phyloP scores from a whole-genome alignment of 495 filamentous ascomycete genomes.

The Penicillium nucicola region DNA sequence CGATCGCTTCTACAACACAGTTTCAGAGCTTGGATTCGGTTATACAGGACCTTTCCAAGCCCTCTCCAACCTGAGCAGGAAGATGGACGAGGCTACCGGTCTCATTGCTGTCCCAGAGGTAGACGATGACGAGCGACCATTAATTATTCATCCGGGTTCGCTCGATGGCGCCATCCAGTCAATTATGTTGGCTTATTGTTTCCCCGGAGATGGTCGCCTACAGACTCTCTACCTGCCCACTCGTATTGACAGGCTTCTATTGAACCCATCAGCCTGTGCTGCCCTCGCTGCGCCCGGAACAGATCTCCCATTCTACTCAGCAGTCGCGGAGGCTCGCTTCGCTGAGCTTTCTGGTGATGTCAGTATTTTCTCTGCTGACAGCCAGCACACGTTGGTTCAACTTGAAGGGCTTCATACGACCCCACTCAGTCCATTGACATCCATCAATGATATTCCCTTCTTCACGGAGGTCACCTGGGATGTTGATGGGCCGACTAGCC shows the following conservation, averaged over 20 bases:
- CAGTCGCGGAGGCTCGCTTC: conserved; percentile 11
- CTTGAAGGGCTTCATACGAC: conserved; percentile 26
- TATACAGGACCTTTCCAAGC: conserved; percentile 30
- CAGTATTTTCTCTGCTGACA: conserved; percentile 16
- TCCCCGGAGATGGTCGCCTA: conserved; percentile 31
- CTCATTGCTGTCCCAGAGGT: conserved; percentile 12
- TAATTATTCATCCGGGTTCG: conserved; percentile 34
- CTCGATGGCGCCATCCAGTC: conserved; percentile 43
- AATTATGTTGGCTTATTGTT: conserved; percentile 37
- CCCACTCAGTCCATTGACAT: conserved; percentile 17
- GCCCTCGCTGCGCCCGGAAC: conserved; percentile 5
- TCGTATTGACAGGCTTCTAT: conserved; percentile 43
- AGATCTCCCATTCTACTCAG: conserved; percentile 15
- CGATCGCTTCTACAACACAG: conserved; percentile 42
- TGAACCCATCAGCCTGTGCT: conserved; percentile 30
- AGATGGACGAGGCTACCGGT: conserved; percentile 21
- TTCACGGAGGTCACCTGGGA: conserved; percentile 22
- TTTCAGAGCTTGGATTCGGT: conserved; percentile 26
- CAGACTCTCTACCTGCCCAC: conserved; percentile 19
- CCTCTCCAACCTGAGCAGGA: conserved; percentile 19
- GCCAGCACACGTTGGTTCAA: conserved; percentile 16
- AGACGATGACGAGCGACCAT: neutral
- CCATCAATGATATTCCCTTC: conserved; percentile 16
- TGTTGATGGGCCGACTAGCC: conserved; percentile 6
- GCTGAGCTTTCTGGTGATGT: conserved; percentile 25